Evolutionary conservation across 75 land plant species (phyloP).

Genomic region (Chamaecyparis obtusa): DNA sequence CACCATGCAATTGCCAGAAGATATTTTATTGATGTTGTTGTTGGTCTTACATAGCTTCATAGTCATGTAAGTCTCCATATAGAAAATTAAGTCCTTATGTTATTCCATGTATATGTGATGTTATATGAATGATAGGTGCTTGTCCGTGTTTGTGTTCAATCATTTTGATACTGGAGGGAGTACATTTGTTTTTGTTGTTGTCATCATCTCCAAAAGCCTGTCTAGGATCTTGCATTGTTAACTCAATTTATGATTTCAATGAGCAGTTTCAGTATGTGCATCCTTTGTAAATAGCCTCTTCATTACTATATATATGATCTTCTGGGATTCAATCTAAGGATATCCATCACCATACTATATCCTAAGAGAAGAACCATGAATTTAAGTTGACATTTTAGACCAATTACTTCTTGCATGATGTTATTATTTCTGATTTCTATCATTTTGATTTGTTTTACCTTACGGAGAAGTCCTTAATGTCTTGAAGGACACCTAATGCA

Average conservation of each 20-base stretch:
- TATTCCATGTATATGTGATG: neutral
- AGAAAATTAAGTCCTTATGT: neutral
- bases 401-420: neutral
- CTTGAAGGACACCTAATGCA: neutral
- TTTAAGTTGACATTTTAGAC: neutral
- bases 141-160: neutral
- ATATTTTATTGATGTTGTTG: constrained; percentile 74
- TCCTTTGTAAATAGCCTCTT: neutral
- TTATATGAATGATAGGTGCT: neutral
- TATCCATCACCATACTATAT: neutral
- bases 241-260: neutral
- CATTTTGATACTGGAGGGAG: neutral
- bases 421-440: neutral
- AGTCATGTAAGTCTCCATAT: constrained; percentile 52
- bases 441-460: neutral
- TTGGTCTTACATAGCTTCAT: constrained; percentile 91
- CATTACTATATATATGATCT: neutral
- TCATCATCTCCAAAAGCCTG: neutral
- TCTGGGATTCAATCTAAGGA: neutral
- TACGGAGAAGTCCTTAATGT: neutral
- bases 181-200: neutral
- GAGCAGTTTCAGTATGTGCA: neutral
- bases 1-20: neutral
- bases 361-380: neutral
- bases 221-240: neutral